Base-by-base conservation (phyloP, 169 alveolate species). In the Cystoisospora suis region DNA sequence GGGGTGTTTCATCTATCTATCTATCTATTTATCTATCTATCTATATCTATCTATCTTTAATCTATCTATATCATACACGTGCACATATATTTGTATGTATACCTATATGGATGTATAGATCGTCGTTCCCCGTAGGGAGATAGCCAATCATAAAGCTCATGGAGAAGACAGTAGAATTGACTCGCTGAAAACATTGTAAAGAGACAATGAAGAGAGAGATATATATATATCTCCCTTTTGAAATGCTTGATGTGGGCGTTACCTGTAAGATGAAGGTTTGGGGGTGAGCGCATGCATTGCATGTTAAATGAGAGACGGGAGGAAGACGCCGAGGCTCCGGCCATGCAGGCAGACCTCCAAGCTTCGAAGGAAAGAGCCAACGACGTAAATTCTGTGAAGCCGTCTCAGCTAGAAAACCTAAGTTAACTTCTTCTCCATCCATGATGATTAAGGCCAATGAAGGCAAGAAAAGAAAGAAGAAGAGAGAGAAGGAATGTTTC, bases 291-390 rank as follows among this genome's bases (percentile, higher is more conserved):
- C 90, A 86, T 2, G 46, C 47, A 15, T n/a, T 32, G 83, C 90
- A 86, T 9, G 42, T n/a, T 38, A 86, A 45, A 40, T 61, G 42
- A 9, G 36, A 46, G 6, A 17, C 23, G 17, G 7, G 15, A 17
- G 93, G 95, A 58, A 90, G 94, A 69, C 59, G 88, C 34, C 89
- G 85, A 44, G 90, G 93, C 86, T 92, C 89, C 32, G 77, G 92
- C 95, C 95, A 93, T 29, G 90, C 93, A 6, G 95, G 95, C 47
- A 46, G 75, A 20, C 95, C 95, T 34, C 95, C 95, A 17, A 90
- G 89, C 38, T 93, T 93, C 61, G 95, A 93, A 3, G 95, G 95
- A 75, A 93, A 93, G 69, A 53, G 80, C 90, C 90, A 86, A 0
- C 90, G 81, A 15, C 90, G 56, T 65, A 40, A 83, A 20, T 42